Conservation (phyloP, 2,329 filamentous ascomycete genomes). For the Cladosporium austrohemisphaericum region DNA sequence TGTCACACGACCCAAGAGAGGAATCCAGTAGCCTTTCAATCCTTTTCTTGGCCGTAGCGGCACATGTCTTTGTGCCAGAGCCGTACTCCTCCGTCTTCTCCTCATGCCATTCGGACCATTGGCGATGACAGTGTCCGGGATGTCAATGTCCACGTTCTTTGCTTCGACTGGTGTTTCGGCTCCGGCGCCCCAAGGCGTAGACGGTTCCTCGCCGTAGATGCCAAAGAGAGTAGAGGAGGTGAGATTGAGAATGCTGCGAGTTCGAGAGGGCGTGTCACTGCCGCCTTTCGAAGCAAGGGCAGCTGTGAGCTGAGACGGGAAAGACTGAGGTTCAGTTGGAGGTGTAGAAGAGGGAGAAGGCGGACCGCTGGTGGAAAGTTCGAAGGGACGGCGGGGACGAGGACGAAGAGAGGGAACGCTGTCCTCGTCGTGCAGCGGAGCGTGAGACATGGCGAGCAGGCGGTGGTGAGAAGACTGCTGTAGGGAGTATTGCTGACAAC, state of each 20-base stretch:
- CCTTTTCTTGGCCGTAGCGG: slow-evolving; percentile 21
- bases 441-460: slow-evolving; percentile 25
- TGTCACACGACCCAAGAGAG: slow-evolving; percentile 33
- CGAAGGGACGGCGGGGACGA: slow-evolving; percentile 68
- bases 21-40: slow-evolving; percentile 38
- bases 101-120: slow-evolving; percentile 22
- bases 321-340: slow-evolving; percentile 19
- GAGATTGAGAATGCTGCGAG: slow-evolving; percentile 77
- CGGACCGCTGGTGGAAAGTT: slow-evolving; percentile 49
- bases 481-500: background rate
- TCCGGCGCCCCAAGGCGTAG: slow-evolving; percentile 69
- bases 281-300: slow-evolving; percentile 20
- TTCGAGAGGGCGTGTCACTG: slow-evolving; percentile 54
- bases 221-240: slow-evolving; percentile 86
- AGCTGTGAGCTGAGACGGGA: slow-evolving; percentile 15
- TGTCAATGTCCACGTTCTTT: slow-evolving; percentile 15
- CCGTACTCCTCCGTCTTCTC: slow-evolving; percentile 25
- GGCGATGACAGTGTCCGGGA: slow-evolving; percentile 22
- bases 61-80: slow-evolving; percentile 19
- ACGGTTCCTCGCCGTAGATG: slow-evolving; percentile 67
- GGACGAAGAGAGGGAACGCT: slow-evolving; percentile 41
- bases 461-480: background rate
- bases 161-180: slow-evolving; percentile 16
- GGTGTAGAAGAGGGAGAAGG: slow-evolving; percentile 30
- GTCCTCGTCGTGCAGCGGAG: slow-evolving; percentile 23